Percentiles rank a stretch among this genome's conserved stretches.
phyloP scores from a whole-genome alignment of 345 rosid genomes.

The Sonneratia caseolaris region DNA sequence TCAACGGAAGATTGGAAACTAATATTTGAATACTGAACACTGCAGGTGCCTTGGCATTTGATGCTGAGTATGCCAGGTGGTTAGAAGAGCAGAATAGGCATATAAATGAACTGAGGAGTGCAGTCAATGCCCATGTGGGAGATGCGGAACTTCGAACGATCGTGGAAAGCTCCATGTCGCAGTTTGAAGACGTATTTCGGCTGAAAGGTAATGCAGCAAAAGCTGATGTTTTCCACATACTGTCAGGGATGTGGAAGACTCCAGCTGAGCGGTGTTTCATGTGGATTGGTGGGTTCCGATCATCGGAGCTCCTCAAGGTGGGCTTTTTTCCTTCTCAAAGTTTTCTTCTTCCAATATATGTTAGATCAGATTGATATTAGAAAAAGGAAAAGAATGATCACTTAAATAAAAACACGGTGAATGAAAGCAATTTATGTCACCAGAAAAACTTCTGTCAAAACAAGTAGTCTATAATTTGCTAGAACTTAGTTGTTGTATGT shows the following conservation, averaged over 20 bases:
- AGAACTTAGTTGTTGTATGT: no score
- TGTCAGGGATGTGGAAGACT: constrained; percentile 99
- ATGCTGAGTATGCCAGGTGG: constrained; percentile 83
- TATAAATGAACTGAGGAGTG: constrained; percentile 78
- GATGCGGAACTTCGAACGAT: constrained; percentile 80
- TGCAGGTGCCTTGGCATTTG: constrained; percentile 91
- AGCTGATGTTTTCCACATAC: constrained; percentile 90
- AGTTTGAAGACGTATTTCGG: constrained; percentile 76
- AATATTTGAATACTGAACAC: not conserved
- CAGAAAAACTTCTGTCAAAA: no score
- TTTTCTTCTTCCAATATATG: not conserved
- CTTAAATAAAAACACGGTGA: no score
- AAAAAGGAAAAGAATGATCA: no score
- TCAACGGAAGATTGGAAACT: not conserved
- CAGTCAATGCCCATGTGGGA: constrained; percentile 89
- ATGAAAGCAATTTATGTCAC: no score
- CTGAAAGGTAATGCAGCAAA: constrained; percentile 84
- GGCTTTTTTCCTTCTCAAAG: not conserved
- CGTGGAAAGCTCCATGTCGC: constrained; percentile 58
- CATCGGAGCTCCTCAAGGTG: constrained; percentile 90
- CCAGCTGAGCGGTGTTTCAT: constrained; percentile 97
- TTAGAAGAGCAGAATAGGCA: constrained; percentile 80
- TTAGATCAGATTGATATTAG: not conserved
- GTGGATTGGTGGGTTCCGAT: constrained; percentile 98
- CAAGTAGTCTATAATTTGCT: no score